Evolutionary conservation across 495 filamentous ascomycete genomes (phyloP), one percentile per base, ranked within the genome.

Genomic region (Polyplosphaeria fusca): DNA sequence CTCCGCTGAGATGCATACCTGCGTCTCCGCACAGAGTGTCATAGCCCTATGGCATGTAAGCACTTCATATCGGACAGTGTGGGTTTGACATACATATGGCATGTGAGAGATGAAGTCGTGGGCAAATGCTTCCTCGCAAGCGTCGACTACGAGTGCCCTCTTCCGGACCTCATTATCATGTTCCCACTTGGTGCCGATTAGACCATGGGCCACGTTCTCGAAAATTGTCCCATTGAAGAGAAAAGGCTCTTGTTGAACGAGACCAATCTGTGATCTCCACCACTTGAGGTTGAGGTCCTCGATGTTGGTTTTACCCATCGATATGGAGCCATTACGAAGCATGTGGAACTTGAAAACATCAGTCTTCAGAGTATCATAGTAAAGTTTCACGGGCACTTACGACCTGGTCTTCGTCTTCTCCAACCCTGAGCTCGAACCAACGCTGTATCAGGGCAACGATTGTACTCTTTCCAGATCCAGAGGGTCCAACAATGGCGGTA

Each of bases 1-100:
- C 93, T 69, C 93, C 93, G 51, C 86, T 91, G 32, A 98, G 78
- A 41, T 95, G 70, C 70, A 95, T 94, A 14, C 93, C 93, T 42
- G 91, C 85, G 69, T 96, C 91, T 52, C 93, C 93, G 47, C 96
- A 91, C 58, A 94, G 87, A 0, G 92, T 97, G 62, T 96, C 84
- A 65, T 96, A 96, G 1, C 86, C 86, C 68, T 96, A 87, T 7
- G 30, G 14, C 7, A 7, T 35, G 30, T 14, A 35, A 35, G 30
- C 14, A 14, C 14, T 35, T 35, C 30, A 35, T 35, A 7, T 7
- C 30, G 7, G 30, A 7, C 7, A 35, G 7, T 14, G 7, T 7
- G 30, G 30, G 14, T 35, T 7, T 7, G 30, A 35, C 30, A 35
- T 14, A 7, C 30, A 35, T 35, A 7, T 0, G 93, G 91, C 5